Evolutionary conservation across 2,329 filamentous ascomycete species (phyloP), one percentile per base, ranked within the genome.

Genomic region (Dactylellina cionopaga): DNA sequence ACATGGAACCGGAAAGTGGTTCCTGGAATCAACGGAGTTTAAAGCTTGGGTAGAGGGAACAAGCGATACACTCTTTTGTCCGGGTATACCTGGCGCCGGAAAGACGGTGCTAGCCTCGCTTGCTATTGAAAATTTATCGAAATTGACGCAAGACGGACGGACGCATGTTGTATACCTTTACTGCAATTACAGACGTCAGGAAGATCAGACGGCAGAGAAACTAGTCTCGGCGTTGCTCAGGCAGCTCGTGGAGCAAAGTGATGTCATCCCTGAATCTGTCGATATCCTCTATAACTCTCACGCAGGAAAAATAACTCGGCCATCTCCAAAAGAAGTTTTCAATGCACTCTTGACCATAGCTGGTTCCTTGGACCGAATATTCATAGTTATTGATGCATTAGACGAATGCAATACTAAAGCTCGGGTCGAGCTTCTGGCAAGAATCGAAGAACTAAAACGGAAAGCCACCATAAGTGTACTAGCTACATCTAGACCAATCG

Each of bases 141-240:
- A 29, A 15, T 19, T 10, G 1, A 33, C 10, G 62, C 0, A 68
- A 76, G 1, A 73, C 10, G 0, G 51, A 6, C 1, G 44, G 81
- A 19, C 80, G 80, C 0, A 77, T n/a, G n/a, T 86, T 22, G 81
- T 80, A 0, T 85, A 82, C 25, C 13, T 85, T 0, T 86, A 83
- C 54, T 83, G 80, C 76, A 81, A 83, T 58, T 84, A 81, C 69
- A 76, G 76, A 15, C 77, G 76, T 1, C 72, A 80, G 7, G 60
- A 80, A 0, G 78, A 83, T n/a, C 83, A 85, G 46, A 80, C 59
- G 0, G 27, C n/a, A n/a, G n/a, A n/a, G n/a, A n/a, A n/a, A n/a
- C n/a, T n/a, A n/a, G n/a, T n/a, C n/a, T n/a, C n/a, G n/a, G n/a
- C n/a, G n/a, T n/a, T n/a, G n/a, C n/a, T n/a, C n/a, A n/a, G n/a